Conservation (phyloP, 371 early-diverging fungal species). For the Mycotypha africana region DNA sequence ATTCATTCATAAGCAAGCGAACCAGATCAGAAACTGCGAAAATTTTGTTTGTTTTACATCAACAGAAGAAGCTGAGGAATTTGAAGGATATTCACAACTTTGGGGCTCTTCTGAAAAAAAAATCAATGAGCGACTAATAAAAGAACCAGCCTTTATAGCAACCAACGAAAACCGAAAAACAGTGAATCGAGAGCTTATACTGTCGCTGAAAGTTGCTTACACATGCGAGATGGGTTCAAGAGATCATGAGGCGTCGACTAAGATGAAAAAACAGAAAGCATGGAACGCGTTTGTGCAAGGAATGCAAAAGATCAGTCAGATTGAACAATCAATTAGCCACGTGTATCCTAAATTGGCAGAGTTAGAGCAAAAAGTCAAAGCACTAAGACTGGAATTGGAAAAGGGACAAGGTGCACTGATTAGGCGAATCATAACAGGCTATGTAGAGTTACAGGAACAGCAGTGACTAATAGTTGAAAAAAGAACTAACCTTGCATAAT, state of each 20-base stretch:
- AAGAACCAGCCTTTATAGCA: no score
- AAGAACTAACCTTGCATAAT: neutral
- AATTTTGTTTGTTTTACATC: no score
- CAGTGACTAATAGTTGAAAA: neutral
- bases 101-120: neutral
- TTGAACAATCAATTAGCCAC: conserved; percentile 12
- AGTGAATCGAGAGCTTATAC: neutral
- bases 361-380: conserved; percentile 6
- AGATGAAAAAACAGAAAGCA: conserved; percentile 1
- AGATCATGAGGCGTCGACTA: conserved; percentile 3
- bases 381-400: conserved; percentile 6
- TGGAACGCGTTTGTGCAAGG: conserved; percentile 6
- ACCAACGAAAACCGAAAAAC: no score
- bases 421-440: conserved; percentile 8
- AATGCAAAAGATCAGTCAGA: conserved; percentile 13
- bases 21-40: no score
- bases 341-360: conserved; percentile 13
- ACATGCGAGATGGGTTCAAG: conserved; percentile 1
- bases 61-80: neutral
- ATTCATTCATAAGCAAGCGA: conserved; percentile 1
- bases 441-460: conserved; percentile 13
- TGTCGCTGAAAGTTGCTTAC: conserved; percentile 4
- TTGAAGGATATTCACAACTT: no score
- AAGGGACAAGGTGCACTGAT: conserved; percentile 1
- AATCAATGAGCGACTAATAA: neutral